These are phyloP conservation scores for Pichia kudriavzevii DNA, from an alignment of 1,139 yeast species.

Conservation along the genomic window DNA sequence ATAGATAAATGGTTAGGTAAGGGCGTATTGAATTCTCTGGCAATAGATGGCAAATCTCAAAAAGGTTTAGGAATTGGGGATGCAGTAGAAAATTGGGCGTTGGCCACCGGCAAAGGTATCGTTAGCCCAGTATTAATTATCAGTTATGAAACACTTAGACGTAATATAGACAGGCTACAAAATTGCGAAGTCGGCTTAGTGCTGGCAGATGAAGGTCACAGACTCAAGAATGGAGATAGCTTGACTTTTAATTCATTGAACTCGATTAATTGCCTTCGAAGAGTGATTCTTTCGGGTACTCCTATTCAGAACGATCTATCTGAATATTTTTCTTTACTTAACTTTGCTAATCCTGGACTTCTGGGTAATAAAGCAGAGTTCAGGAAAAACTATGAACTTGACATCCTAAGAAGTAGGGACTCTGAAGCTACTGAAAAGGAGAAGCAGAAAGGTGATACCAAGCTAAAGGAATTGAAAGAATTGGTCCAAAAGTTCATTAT, in stretches of 20 bases:
- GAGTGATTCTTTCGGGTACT: slow-evolving; percentile 93
- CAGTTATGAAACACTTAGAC: slow-evolving; percentile 88
- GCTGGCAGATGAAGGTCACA: slow-evolving; percentile 95
- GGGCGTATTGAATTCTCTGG: slow-evolving; percentile 79
- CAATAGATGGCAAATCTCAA: slow-evolving; percentile 83
- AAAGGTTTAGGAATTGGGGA: slow-evolving; percentile 59
- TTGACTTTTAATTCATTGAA: slow-evolving; percentile 84
- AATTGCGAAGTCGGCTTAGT: slow-evolving; percentile 81
- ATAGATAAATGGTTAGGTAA: slow-evolving; percentile 93
- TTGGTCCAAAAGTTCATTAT: slow-evolving; percentile 86
- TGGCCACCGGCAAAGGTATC: slow-evolving; percentile 78
- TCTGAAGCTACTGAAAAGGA: slow-evolving; percentile 84
- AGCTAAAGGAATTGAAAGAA: slow-evolving; percentile 61
- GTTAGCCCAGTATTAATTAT: slow-evolving; percentile 91
- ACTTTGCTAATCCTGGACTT: slow-evolving; percentile 92
- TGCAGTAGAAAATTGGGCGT: slow-evolving; percentile 79
- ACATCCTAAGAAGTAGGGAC: slow-evolving; percentile 80
- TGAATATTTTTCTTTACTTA: slow-evolving; percentile 85
- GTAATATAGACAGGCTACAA: slow-evolving; percentile 72
- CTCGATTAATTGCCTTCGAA: slow-evolving; percentile 71
- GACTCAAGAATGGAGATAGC: slow-evolving; percentile 91
- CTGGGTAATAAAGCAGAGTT: slow-evolving; percentile 81
- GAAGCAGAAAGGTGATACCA: slow-evolving; percentile 60
- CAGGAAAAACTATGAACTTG: slow-evolving; percentile 74
- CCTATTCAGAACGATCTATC: slow-evolving; percentile 96